Conservation (phyloP, 163 green algal species). For the Scenedesmus sp. region DNA sequence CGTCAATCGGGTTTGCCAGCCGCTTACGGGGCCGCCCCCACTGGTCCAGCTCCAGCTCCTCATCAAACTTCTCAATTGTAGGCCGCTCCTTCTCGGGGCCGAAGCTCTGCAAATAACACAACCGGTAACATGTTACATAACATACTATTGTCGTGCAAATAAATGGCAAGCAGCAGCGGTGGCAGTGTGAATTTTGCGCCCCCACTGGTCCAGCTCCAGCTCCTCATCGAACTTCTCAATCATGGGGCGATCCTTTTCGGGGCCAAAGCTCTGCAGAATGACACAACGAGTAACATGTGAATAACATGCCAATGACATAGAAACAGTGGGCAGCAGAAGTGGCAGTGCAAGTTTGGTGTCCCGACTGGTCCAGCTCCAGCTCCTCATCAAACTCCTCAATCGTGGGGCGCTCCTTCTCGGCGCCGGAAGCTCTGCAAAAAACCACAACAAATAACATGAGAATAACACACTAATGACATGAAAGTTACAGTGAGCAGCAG, state of each 20-base stretch:
- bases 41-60: constrained; percentile 64
- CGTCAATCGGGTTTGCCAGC: constrained; percentile 51
- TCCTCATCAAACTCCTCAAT: constrained; percentile 8
- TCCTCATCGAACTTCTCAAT: constrained; percentile 57
- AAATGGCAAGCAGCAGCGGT: constrained; percentile 21
- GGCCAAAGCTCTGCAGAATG: background rate
- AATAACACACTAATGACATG: background rate
- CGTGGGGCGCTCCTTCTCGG: constrained; percentile 31
- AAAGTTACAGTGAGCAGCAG: background rate
- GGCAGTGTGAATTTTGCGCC: constrained; percentile 47
- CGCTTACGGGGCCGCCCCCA: constrained; percentile 62
- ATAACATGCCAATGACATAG: background rate
- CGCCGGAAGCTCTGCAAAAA: background rate
- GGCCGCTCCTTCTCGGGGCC: constrained; percentile 23
- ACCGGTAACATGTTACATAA: background rate
- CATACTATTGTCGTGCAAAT: background rate
- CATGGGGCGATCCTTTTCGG: constrained; percentile 23
- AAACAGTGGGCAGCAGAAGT: no score
- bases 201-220: constrained; percentile 62
- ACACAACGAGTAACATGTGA: background rate
- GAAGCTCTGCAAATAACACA: background rate
- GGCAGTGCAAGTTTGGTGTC: no score
- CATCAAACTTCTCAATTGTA: constrained; percentile 53
- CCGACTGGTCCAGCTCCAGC: no score
- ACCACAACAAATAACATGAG: background rate